Conservation (phyloP, 176 grass and related monocot genomes). For the Eremochloa ophiuroides region DNA sequence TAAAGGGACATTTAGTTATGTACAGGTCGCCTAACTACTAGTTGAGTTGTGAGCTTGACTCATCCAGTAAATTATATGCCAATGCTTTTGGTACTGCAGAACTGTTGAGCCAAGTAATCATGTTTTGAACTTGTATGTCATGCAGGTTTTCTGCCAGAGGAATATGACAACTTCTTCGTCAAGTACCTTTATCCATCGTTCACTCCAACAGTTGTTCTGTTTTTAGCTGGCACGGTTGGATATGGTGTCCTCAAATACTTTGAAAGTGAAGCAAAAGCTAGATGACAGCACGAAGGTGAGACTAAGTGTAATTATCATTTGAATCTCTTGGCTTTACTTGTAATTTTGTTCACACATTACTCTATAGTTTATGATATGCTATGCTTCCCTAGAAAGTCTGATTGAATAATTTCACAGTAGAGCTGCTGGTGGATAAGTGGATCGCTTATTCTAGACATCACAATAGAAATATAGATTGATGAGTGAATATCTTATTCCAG, state of each 20-base stretch:
- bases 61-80: not conserved
- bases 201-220: slow-evolving; percentile 80
- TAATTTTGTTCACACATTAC: not conserved
- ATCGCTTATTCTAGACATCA: not conserved
- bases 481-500: not conserved
- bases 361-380: not conserved
- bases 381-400: not conserved
- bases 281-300: slow-evolving; percentile 16
- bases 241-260: slow-evolving; percentile 91
- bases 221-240: slow-evolving; percentile 58
- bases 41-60: not conserved
- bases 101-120: not conserved
- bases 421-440: not conserved
- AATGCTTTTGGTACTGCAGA: not conserved
- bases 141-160: slow-evolving; percentile 85
- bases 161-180: slow-evolving; percentile 83
- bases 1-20: not conserved
- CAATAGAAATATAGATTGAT: not conserved
- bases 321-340: not conserved
- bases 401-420: not conserved
- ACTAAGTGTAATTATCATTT: not conserved
- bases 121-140: not conserved
- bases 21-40: not conserved
- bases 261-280: slow-evolving; percentile 73
- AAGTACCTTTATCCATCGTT: slow-evolving; percentile 91